These are phyloP conservation scores for Coffea humblotiana DNA, from an alignment of 305 asterid genomes.

Conservation along the genomic window DNA sequence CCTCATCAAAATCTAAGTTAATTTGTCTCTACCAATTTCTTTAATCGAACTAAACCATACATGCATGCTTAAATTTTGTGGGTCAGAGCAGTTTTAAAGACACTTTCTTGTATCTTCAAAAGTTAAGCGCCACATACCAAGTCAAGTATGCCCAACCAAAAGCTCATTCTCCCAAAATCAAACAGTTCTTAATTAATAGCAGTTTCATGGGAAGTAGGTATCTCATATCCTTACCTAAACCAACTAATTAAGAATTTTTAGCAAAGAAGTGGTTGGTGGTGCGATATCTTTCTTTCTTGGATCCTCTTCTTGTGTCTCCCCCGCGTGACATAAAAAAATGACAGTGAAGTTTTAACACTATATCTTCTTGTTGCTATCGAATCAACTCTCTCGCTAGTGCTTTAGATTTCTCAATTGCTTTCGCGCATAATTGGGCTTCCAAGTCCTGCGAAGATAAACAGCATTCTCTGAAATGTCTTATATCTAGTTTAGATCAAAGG, in stretches of 20 bases:
- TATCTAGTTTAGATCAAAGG: neutral
- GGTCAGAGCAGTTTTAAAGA: neutral
- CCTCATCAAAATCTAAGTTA: conserved; percentile 23
- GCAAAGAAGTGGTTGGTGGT: conserved; percentile 17
- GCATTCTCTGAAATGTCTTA: neutral
- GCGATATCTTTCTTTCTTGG: conserved; percentile 36
- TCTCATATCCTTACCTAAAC: conserved; percentile 28
- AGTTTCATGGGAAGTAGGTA: conserved; percentile 31
- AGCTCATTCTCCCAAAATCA: conserved; percentile 36
- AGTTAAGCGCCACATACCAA: conserved; percentile 34
- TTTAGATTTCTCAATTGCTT: too few relatives aligned
- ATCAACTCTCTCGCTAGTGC: neutral
- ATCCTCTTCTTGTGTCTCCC: conserved; percentile 36
- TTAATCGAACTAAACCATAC: conserved; percentile 16
- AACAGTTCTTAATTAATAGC: neutral
- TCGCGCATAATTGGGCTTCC: neutral
- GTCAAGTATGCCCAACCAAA: conserved; percentile 47
- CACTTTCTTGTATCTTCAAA: conserved; percentile 3
- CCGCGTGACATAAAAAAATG: neutral
- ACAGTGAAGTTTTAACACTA: neutral
- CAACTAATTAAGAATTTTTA: conserved; percentile 24
- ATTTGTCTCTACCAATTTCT: conserved; percentile 22
- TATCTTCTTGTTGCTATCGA: neutral
- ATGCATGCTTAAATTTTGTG: conserved; percentile 4
- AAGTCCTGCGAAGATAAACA: neutral